phyloP scores from a whole-genome alignment of 306 rosid species.

The Quercus alba region DNA sequence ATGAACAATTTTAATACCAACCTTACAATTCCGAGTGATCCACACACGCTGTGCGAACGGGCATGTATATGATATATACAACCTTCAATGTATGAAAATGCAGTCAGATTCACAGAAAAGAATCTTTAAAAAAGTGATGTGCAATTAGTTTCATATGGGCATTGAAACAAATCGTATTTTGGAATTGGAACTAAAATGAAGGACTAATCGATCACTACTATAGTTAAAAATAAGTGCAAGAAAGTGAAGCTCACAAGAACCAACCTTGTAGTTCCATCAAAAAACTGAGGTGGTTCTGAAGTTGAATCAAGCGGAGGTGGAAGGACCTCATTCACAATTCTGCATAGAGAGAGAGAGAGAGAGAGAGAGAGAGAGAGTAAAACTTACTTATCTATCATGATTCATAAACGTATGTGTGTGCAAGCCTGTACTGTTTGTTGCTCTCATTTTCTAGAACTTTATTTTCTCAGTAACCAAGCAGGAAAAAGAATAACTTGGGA shows the following conservation, averaged over 20 bases:
- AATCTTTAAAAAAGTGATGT: not conserved
- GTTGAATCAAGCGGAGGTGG: conserved; percentile 60
- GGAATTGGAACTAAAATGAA: not conserved
- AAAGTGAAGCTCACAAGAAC: not conserved
- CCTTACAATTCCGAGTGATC: conserved; percentile 85
- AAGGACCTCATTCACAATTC: conserved; percentile 45
- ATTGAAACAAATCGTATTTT: conserved; percentile 1
- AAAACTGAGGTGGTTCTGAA: conserved; percentile 73
- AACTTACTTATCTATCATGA: not conserved
- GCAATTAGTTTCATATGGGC: not conserved
- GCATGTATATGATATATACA: conserved; percentile 74
- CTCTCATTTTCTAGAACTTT: not conserved
- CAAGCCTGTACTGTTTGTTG: not conserved
- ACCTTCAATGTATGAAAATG: conserved; percentile 38
- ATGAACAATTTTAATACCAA: conserved; percentile 14
- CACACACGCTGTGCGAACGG: conserved; percentile 89
- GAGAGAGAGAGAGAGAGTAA: not conserved
- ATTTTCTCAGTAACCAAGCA: not conserved
- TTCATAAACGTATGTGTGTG: not conserved
- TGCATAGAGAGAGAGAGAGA: not conserved
- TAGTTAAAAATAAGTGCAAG: no score
- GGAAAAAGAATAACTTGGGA: not conserved
- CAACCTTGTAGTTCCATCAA: conserved; percentile 81
- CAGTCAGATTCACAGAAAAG: conserved; percentile 11
- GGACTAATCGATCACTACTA: not conserved